A percentile compares a stretch with the other conserved stretches of the same genome.
phyloP scores from a whole-genome alignment of 495 filamentous ascomycete species.

The Oleoguttula mirabilis region DNA sequence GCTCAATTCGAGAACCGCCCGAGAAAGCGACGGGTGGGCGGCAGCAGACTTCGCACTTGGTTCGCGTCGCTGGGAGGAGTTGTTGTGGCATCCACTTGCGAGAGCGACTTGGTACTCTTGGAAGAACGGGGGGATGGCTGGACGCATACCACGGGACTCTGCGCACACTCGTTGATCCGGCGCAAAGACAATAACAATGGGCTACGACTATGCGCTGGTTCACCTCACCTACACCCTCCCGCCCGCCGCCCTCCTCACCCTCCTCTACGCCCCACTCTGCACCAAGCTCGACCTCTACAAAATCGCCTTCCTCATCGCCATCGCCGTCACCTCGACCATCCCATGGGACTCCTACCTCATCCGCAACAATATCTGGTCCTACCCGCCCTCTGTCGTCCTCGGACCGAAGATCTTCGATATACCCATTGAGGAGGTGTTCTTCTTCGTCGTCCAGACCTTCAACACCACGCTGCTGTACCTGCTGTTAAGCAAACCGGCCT shows the following conservation, averaged over 20 bases:
- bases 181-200: no score
- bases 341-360: slow-evolving; percentile 66
- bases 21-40: no score
- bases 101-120: no score
- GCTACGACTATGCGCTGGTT: slow-evolving; percentile 56
- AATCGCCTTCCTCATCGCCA: slow-evolving; percentile 40
- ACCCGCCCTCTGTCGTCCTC: slow-evolving; percentile 45
- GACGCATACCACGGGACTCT: no score
- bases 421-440: slow-evolving; percentile 57
- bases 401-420: slow-evolving; percentile 47
- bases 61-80: no score
- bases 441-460: slow-evolving; percentile 66
- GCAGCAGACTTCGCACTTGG: no score
- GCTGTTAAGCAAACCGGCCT: slow-evolving; percentile 48
- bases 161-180: no score
- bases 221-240: slow-evolving; percentile 60
- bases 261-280: slow-evolving; percentile 44
- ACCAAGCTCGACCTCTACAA: slow-evolving; percentile 48
- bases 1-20: no score
- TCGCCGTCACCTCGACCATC: slow-evolving; percentile 49
- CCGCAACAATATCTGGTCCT: slow-evolving; percentile 51
- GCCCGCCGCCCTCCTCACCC: slow-evolving; percentile 43
- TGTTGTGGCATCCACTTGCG: no score
- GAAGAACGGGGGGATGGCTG: no score
- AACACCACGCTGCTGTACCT: slow-evolving; percentile 54